Percentiles rank a stretch among this genome's conserved stretches.
Evolutionary conservation across 2,329 filamentous ascomycete species (phyloP).

Genomic region (Alternaria triticimaculans): DNA sequence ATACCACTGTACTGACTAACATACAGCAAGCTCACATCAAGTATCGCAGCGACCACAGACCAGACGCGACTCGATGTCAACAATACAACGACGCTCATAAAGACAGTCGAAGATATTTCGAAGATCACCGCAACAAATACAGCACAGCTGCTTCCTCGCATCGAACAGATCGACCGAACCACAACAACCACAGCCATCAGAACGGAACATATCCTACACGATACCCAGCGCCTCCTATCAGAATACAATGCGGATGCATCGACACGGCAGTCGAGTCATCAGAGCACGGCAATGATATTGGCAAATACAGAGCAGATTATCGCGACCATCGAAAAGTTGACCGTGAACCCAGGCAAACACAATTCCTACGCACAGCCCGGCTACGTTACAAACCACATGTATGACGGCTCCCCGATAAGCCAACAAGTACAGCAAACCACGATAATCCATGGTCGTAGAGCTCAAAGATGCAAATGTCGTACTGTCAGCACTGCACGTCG

Average conservation of each 20-base stretch:
- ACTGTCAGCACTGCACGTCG: neutral
- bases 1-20: neutral
- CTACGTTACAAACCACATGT: fast-evolving
- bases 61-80: neutral
- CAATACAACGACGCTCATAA: neutral
- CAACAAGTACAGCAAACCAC: neutral
- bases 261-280: fast-evolving
- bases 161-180: neutral
- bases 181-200: fast-evolving
- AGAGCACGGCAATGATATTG: fast-evolving
- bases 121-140: fast-evolving
- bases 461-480: neutral
- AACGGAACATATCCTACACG: neutral
- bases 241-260: neutral
- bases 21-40: neutral
- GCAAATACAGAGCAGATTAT: neutral
- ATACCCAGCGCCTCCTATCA: neutral
- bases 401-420: neutral
- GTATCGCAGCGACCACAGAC: neutral
- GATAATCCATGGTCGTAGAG: neutral
- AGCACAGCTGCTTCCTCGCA: neutral
- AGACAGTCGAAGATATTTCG: neutral
- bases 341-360: fast-evolving
- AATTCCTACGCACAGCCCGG: fast-evolving
- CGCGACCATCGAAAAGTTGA: neutral